Evolutionary conservation across 2,329 filamentous ascomycete species (phyloP).

Genomic region (Diaporthe sp.): DNA sequence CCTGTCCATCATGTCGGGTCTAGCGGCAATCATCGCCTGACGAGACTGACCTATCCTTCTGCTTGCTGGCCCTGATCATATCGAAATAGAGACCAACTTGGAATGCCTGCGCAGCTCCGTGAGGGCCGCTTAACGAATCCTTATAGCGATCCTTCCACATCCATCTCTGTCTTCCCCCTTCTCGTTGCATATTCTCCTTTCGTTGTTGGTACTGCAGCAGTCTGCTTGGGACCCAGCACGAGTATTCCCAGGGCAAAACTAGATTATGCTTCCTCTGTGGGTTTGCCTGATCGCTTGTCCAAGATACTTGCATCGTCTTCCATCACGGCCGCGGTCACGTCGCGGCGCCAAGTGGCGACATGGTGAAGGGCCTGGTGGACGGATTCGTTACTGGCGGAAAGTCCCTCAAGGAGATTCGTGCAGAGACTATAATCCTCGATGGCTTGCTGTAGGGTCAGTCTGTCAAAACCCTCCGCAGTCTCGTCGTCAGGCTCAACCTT

Average conservation of each 20-base stretch:
- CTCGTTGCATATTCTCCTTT: not conserved
- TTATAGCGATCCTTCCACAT: not conserved
- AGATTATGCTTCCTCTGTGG: not conserved
- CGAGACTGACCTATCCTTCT: not conserved
- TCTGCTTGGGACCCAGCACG: not conserved
- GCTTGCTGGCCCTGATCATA: not conserved
- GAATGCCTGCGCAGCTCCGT: too few relatives aligned
- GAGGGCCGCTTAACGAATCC: too few relatives aligned
- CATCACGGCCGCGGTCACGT: not conserved
- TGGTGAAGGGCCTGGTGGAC: not conserved
- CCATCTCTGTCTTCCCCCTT: not conserved
- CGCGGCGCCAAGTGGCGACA: constrained; percentile 14
- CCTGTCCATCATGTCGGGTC: not conserved
- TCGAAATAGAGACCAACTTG: not conserved
- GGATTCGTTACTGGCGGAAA: not conserved
- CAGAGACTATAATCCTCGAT: not conserved
- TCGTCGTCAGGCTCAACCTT: constrained; percentile 11
- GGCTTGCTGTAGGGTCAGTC: constrained; percentile 10
- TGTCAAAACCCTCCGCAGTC: constrained; percentile 12
- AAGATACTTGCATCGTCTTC: constrained; percentile 9
- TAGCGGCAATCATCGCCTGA: not conserved
- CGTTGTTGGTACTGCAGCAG: too few relatives aligned
- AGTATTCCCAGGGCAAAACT: too few relatives aligned
- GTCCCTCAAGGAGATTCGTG: not conserved
- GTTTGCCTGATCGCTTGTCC: not conserved